These are phyloP conservation scores for Canavalia ensiformis DNA, from an alignment of 306 rosid species.

Conservation along the genomic window DNA sequence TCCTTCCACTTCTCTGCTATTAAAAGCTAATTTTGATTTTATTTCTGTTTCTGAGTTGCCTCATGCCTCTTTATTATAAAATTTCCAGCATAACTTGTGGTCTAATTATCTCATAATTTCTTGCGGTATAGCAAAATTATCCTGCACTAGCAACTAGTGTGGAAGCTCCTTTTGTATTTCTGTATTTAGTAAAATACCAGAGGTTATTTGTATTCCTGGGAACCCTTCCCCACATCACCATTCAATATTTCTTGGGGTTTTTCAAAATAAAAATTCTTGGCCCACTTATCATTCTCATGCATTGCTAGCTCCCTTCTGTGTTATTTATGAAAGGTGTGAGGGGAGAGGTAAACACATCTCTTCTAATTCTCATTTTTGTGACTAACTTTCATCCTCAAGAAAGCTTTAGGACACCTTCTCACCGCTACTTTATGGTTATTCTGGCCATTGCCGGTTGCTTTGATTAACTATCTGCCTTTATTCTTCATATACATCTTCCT, in stretches of 20 bases:
- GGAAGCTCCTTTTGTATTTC: background rate
- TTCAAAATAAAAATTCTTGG: no score
- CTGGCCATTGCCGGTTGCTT: background rate
- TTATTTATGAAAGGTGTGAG: background rate
- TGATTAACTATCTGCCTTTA: background rate
- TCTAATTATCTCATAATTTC: background rate
- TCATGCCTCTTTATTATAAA: background rate
- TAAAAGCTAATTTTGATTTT: background rate
- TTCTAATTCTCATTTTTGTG: background rate
- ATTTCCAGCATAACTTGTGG: background rate
- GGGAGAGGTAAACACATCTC: background rate
- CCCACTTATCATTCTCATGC: background rate
- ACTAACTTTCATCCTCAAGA: background rate
- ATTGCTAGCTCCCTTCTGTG: background rate
- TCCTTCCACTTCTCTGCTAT: constrained; percentile 23
- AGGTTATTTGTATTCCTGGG: no score
- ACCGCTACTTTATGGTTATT: constrained; percentile 25
- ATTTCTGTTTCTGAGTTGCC: constrained; percentile 5
- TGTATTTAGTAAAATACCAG: background rate
- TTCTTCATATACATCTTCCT: constrained; percentile 5
- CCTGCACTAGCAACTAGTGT: constrained; percentile 20
- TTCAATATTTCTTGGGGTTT: no score
- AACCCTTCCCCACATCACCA: no score
- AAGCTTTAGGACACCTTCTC: background rate
- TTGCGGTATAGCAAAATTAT: constrained; percentile 11